Base-by-base conservation (phyloP, 306 rosid species). In the Vigna radiata region DNA sequence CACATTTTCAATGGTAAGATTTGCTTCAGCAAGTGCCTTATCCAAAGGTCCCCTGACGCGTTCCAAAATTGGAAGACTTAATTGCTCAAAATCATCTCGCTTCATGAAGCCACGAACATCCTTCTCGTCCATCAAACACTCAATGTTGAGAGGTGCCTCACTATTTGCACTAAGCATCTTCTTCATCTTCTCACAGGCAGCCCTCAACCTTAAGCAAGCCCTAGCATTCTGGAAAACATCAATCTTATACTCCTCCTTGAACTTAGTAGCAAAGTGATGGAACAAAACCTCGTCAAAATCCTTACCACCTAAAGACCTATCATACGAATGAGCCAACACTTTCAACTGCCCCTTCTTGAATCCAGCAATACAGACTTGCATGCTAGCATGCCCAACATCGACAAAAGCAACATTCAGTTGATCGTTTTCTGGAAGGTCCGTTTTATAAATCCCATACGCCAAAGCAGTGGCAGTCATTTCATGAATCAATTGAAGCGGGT, bases 291-390 rank as follows among this genome's bases (percentile, higher is more conserved):
- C 99, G 49, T 95, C 99, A 39, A 95, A 95, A 73, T 95, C 99
- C 72, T 97, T 92, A 79, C 99, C 99, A 39, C 99, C 97, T 63
- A 95, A 79, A 47, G 96, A 88, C 80, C 85, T 88, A 72, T 95
- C 99, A 56, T 63, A 89, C 1, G 96, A 62, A 87, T 95, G 99
- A 70, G 99, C 84, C 86, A 95, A 79, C 41, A 95, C 84, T 79
- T 87, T 92, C 78, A 95, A 78, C 87, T 92, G 99, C 50, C 99
- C 99, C 82, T 88, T 92, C 72, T 91, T 92, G 77, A 87, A 92
- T 3, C 97, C 99, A 69, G 94, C 97, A 82, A 95, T 88, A 75
- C 97, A 95, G 2, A 95, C 99, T 79, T 95, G 99, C 97, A 92
- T 90, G 88, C 96, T 92, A 52, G 90, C 91, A 85, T 95, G 99